Conservation (phyloP, 2,329 filamentous ascomycete species). For the Fusarium chlamydosporum region DNA sequence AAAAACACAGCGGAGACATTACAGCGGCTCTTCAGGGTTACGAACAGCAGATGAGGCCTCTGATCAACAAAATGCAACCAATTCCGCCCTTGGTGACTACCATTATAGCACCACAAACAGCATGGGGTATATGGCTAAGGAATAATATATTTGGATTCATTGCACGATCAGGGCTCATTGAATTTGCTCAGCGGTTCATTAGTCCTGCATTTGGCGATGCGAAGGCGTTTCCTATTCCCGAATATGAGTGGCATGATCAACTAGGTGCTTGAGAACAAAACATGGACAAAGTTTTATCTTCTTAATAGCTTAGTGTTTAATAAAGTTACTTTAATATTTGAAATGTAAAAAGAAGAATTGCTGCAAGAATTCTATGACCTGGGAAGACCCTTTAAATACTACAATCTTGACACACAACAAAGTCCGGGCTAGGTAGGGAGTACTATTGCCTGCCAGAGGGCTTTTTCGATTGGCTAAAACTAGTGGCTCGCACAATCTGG, state of each 20-base stretch:
- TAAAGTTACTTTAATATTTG: too few species aligned
- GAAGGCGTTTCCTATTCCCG: conserved; percentile 54
- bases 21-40: conserved; percentile 57
- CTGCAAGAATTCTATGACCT: too few species aligned
- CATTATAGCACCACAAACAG: conserved; percentile 61
- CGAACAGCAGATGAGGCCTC: conserved; percentile 58
- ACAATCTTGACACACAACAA: too few species aligned
- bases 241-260: conserved; percentile 53
- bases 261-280: too few species aligned
- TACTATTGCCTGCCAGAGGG: too few species aligned
- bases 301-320: too few species aligned
- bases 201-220: conserved; percentile 39
- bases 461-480: too few species aligned
- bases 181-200: conserved; percentile 50
- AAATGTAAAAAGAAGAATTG: too few species aligned
- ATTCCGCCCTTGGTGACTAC: conserved; percentile 53
- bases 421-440: too few species aligned
- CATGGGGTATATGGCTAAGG: conserved; percentile 61
- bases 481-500: too few species aligned
- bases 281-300: too few species aligned
- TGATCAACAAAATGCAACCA: conserved; percentile 56
- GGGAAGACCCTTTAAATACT: too few species aligned
- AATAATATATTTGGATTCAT: conserved; percentile 60
- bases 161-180: conserved; percentile 54
- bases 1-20: conserved; percentile 47